These are phyloP conservation scores for Monascus ruber DNA, from an alignment of 2,329 filamentous ascomycete species.

Conservation along the genomic window DNA sequence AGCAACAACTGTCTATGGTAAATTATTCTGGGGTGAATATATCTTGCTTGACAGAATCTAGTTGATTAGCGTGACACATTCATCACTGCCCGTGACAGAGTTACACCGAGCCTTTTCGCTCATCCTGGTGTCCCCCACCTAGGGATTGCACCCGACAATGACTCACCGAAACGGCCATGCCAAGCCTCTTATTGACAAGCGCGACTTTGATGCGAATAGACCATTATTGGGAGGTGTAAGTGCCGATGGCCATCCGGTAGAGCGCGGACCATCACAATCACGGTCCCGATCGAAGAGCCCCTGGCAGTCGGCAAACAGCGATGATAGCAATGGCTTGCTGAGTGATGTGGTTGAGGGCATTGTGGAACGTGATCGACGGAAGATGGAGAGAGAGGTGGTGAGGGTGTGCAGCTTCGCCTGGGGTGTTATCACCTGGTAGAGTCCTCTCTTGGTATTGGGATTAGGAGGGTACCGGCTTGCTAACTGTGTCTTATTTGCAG, in stretches of 20 bases:
- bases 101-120: too few relatives aligned
- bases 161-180: conserved; percentile 10
- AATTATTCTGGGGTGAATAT: too few relatives aligned
- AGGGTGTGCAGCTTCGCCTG: conserved; percentile 48
- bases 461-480: neutral
- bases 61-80: too few relatives aligned
- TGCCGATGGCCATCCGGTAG: conserved; percentile 4
- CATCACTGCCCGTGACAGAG: too few relatives aligned
- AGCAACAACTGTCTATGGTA: too few relatives aligned
- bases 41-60: too few relatives aligned
- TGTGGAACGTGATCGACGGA: conserved; percentile 44
- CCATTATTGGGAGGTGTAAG: conserved; percentile 15
- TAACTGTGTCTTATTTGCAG: conserved; percentile 16
- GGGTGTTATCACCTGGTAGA: conserved; percentile 49
- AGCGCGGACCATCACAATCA: conserved; percentile 17
- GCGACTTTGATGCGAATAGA: conserved; percentile 36
- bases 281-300: conserved; percentile 11
- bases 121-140: too few relatives aligned
- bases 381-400: conserved; percentile 41
- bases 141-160: conserved; percentile 8
- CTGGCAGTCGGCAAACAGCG: conserved; percentile 6
- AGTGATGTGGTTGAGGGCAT: conserved; percentile 51
- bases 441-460: neutral
- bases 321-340: conserved; percentile 38
- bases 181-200: conserved; percentile 28